Conservation (phyloP, 345 rosid species). For the Salix caprea region DNA sequence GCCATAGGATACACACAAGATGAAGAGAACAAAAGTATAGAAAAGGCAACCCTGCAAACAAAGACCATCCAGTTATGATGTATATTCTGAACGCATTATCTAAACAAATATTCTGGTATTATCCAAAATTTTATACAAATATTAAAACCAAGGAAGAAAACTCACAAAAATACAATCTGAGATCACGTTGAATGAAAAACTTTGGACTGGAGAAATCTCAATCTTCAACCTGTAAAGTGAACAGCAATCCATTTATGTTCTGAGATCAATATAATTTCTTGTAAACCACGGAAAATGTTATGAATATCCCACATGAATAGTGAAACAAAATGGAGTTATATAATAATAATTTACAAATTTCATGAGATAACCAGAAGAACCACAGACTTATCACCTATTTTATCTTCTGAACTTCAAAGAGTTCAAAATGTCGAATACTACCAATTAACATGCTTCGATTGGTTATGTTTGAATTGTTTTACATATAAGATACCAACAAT, state of each 20-base stretch:
- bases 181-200: background rate
- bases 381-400: background rate
- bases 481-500: background rate
- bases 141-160: background rate
- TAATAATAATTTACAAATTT: background rate
- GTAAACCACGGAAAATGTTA: background rate
- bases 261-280: background rate
- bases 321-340: background rate
- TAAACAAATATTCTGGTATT: background rate
- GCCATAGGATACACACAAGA: slow-evolving; percentile 39
- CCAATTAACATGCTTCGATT: background rate
- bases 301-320: background rate
- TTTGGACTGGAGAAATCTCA: background rate
- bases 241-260: background rate
- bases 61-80: background rate
- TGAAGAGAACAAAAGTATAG: background rate
- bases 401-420: background rate
- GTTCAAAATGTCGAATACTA: background rate
- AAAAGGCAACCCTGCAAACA: slow-evolving; percentile 8
- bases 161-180: background rate
- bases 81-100: background rate
- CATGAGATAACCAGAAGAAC: background rate
- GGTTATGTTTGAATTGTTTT: background rate
- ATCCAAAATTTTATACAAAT: background rate
- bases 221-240: background rate